Evolutionary conservation across 805 yeast species (phyloP).

Genomic region (Wickerhamomyces pijperi): DNA sequence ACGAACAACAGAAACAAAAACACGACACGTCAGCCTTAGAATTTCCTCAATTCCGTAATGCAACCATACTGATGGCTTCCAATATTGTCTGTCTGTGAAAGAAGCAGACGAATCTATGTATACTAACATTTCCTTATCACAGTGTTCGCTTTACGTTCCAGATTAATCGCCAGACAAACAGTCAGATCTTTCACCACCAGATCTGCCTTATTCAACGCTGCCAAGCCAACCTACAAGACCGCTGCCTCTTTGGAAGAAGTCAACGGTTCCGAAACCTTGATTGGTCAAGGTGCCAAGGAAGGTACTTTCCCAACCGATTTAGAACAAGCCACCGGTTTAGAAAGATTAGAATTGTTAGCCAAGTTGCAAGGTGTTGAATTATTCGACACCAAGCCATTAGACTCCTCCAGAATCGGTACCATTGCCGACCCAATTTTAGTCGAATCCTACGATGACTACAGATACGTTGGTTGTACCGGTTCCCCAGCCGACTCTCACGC

Average conservation of each 20-base stretch:
- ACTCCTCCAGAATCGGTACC: conserved; percentile 83
- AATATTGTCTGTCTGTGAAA: too few species aligned
- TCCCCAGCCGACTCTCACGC: conserved; percentile 88
- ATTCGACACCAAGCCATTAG: conserved; percentile 81
- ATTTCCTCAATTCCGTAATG: too few species aligned
- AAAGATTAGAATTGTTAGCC: conserved; percentile 90
- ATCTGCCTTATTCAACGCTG: conserved; percentile 19
- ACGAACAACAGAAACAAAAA: too few species aligned
- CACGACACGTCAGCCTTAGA: too few species aligned
- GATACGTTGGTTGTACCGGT: conserved; percentile 97
- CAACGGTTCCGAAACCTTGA: conserved; percentile 61
- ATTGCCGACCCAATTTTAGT: conserved; percentile 79
- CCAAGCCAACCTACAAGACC: conserved; percentile 30
- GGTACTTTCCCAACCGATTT: conserved; percentile 86
- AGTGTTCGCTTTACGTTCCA: conserved; percentile 28
- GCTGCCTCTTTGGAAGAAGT: conserved; percentile 69
- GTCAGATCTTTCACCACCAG: conserved; percentile 23
- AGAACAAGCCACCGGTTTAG: conserved; percentile 97
- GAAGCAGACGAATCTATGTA: too few species aligned
- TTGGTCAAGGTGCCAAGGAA: conserved; percentile 83
- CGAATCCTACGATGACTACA: conserved; percentile 83
- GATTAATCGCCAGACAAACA: conserved; percentile 20
- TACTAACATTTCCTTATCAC: neutral
- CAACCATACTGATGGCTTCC: too few species aligned
- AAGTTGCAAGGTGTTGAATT: conserved; percentile 92